phyloP scores from a whole-genome alignment of 2,329 filamentous ascomycete species.

The Diaporthe sp. region DNA sequence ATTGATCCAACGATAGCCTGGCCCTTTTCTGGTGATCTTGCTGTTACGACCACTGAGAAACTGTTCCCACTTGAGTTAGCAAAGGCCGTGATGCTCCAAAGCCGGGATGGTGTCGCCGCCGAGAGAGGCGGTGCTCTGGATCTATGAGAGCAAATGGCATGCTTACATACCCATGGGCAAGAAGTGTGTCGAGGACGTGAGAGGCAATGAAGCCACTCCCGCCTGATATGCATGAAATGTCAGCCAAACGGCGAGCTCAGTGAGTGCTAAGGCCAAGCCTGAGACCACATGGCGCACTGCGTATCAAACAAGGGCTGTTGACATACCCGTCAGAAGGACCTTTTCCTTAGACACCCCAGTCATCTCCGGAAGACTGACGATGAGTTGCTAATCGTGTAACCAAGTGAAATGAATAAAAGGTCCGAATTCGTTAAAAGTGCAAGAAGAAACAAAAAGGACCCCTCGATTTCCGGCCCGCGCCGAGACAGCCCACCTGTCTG shows the following conservation, averaged over 20 bases:
- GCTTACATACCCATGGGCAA: constrained; percentile 50
- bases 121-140: not conserved
- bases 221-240: constrained; percentile 41
- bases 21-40: constrained; percentile 60
- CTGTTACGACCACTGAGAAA: constrained; percentile 57
- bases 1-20: constrained; percentile 53
- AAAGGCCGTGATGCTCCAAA: constrained; percentile 44
- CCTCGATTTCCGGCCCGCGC: not conserved
- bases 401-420: not conserved
- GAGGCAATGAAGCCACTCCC: constrained; percentile 66
- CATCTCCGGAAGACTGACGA: not conserved
- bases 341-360: constrained; percentile 32
- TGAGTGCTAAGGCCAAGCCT: not conserved
- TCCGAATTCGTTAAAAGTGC: not conserved
- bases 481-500: not conserved
- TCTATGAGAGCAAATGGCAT: constrained; percentile 22
- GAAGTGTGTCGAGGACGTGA: constrained; percentile 59
- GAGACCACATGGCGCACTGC: too few species aligned
- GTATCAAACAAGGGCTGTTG: not conserved
- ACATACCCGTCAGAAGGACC: constrained; percentile 42
- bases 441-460: fast-evolving
- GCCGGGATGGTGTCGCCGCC: too few species aligned
- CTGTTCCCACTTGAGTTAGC: constrained; percentile 50
- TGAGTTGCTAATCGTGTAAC: not conserved
- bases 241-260: not conserved